Evolutionary conservation across 345 rosid genomes (phyloP).

Genomic region (Eucalyptus polybractea): DNA sequence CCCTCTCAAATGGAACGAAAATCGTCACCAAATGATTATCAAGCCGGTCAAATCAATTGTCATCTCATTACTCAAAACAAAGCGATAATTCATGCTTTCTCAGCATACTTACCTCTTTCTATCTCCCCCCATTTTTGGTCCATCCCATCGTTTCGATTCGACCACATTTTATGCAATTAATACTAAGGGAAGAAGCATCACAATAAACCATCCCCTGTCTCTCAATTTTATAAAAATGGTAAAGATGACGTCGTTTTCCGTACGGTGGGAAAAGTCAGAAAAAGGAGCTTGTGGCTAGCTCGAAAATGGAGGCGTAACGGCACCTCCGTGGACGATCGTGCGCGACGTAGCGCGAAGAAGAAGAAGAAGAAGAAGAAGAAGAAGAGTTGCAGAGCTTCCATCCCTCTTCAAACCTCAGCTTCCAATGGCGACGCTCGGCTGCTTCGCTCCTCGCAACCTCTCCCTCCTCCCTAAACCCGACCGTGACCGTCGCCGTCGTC

Average conservation of each 20-base stretch:
- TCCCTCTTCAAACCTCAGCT: background rate
- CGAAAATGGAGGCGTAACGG: background rate
- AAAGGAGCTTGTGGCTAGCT: background rate
- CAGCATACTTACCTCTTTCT: background rate
- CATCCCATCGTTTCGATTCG: background rate
- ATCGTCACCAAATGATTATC: background rate
- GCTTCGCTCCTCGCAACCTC: background rate
- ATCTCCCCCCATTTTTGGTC: no score
- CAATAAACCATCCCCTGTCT: background rate
- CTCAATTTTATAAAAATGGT: background rate
- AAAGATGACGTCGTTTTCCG: background rate
- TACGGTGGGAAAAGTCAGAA: background rate
- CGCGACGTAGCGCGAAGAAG: background rate
- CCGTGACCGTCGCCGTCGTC: background rate
- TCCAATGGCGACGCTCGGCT: slow-evolving; percentile 22
- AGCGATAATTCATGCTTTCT: background rate
- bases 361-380: background rate
- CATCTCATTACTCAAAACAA: background rate
- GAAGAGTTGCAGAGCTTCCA: background rate
- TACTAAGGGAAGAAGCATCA: background rate
- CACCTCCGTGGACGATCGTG: background rate
- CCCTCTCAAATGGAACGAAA: accelerated
- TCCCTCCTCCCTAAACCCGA: background rate
- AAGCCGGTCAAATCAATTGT: background rate
- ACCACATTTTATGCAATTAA: background rate